A percentile compares a stretch with the other conserved stretches of the same genome.
phyloP scores from a whole-genome alignment of 2,329 filamentous ascomycete genomes.

The Herpotrichia juniperi region DNA sequence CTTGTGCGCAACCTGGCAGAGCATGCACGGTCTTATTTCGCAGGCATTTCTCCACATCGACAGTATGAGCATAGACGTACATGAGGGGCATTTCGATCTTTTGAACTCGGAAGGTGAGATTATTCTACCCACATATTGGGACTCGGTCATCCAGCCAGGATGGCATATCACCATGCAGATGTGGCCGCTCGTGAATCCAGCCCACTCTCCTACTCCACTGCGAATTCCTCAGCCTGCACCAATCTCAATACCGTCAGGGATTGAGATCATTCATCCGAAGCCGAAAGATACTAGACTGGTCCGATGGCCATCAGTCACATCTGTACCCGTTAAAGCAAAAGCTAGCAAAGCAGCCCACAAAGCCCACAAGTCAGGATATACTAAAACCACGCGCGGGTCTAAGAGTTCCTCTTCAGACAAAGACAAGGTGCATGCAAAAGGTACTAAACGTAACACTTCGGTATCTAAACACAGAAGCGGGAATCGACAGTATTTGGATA shows the following conservation, averaged over 20 bases:
- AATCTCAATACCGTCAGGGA: background rate
- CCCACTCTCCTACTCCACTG: background rate
- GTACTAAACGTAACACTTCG: too few relatives aligned
- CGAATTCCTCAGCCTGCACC: background rate
- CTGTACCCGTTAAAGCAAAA: too few relatives aligned
- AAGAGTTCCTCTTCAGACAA: too few relatives aligned
- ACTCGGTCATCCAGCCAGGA: conserved; percentile 54
- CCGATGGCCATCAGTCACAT: too few relatives aligned
- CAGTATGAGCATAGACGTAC: conserved; percentile 52
- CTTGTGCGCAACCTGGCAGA: conserved; percentile 41
- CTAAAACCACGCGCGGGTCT: too few relatives aligned
- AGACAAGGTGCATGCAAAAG: too few relatives aligned
- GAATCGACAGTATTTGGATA: background rate
- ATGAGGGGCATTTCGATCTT: conserved; percentile 55
- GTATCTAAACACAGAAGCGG: background rate
- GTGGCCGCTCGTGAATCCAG: conserved; percentile 53
- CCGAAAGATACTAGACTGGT: too few relatives aligned
- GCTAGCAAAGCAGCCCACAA: too few relatives aligned
- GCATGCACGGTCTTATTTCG: conserved; percentile 57
- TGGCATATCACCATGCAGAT: conserved; percentile 57
- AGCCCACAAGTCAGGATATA: too few relatives aligned
- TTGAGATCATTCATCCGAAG: too few relatives aligned
- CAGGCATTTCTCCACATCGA: conserved; percentile 57
- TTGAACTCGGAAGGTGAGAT: conserved; percentile 56
- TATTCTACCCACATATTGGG: conserved; percentile 57